Percentiles rank a stretch among this genome's conserved stretches.
phyloP scores from a whole-genome alignment of 768 basidiomycete genomes.

The Hydnomerulius pinastri region DNA sequence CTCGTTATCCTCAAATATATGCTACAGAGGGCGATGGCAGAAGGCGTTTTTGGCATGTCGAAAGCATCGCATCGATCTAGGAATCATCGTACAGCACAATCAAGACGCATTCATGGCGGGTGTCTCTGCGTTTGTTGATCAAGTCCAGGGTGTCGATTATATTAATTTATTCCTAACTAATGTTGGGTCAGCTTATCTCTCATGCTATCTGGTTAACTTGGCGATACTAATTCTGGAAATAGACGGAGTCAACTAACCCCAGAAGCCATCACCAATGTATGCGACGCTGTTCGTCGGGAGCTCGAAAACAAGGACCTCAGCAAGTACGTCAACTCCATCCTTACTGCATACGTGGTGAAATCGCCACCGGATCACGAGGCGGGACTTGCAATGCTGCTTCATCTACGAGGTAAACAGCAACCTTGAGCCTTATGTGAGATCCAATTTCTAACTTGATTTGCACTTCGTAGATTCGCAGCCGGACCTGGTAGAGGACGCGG shows the following conservation, averaged over 20 bases:
- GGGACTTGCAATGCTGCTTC: slow-evolving; percentile 72
- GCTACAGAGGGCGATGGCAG: slow-evolving; percentile 66
- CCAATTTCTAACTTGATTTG: neutral
- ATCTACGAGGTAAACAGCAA: slow-evolving; percentile 70
- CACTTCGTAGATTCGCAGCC: slow-evolving; percentile 46
- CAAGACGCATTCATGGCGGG: slow-evolving; percentile 62
- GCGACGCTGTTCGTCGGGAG: slow-evolving; percentile 72
- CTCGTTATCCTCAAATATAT: neutral
- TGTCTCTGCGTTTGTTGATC: slow-evolving; percentile 72
- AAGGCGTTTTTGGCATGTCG: slow-evolving; percentile 91
- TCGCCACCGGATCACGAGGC: slow-evolving; percentile 89
- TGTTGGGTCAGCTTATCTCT: slow-evolving; percentile 59
- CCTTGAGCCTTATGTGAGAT: neutral
- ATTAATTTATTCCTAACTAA: slow-evolving; percentile 90
- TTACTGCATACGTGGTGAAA: slow-evolving; percentile 93
- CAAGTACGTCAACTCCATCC: slow-evolving; percentile 85
- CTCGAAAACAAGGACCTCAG: slow-evolving; percentile 72
- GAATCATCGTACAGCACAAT: slow-evolving; percentile 83
- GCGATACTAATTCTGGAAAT: slow-evolving; percentile 4
- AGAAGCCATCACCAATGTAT: slow-evolving; percentile 67
- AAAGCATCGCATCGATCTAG: slow-evolving; percentile 91
- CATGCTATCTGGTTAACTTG: neutral
- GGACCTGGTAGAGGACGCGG: slow-evolving; percentile 88
- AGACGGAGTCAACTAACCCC: slow-evolving; percentile 63
- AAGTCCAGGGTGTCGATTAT: slow-evolving; percentile 87